A percentile compares a stretch with the other conserved stretches of the same genome.
Evolutionary conservation across 176 grass and related monocot genomes (phyloP).

Genomic region (Triticum monococcum): DNA sequence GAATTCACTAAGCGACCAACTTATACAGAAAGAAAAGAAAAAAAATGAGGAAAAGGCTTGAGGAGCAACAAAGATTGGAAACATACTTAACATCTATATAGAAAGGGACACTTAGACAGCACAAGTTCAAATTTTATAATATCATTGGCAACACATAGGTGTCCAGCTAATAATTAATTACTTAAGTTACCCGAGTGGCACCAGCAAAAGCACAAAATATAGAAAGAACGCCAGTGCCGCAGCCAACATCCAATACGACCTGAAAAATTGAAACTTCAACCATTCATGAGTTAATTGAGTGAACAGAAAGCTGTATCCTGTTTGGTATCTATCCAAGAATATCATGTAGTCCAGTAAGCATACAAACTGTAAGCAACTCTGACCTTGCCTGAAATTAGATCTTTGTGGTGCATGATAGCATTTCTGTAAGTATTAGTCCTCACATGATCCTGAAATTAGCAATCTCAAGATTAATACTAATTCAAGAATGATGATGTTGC

Average conservation of each 20-base stretch:
- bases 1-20: background rate
- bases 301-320: background rate
- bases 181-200: conserved; percentile 78
- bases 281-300: conserved; percentile 13
- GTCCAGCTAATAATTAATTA: conserved; percentile 17
- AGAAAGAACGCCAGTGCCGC: conserved; percentile 92
- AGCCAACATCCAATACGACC: conserved; percentile 98
- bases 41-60: background rate
- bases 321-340: conserved; percentile 19
- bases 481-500: conserved; percentile 22
- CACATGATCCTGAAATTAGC: conserved; percentile 77
- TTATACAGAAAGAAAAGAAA: conserved; percentile 2
- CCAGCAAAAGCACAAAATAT: conserved; percentile 96
- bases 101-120: background rate
- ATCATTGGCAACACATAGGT: background rate
- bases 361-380: conserved; percentile 11
- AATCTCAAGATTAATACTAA: conserved; percentile 30
- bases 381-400: conserved; percentile 93
- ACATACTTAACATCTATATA: background rate
- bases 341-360: conserved; percentile 21
- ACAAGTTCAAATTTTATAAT: background rate
- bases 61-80: background rate
- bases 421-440: conserved; percentile 81
- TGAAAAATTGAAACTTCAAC: conserved; percentile 38
- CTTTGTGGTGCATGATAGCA: conserved; percentile 83